Evolutionary conservation across 106 monocot genomes (phyloP), one percentile per base, ranked within the genome.

Genomic region (Cymbidium sinense): DNA sequence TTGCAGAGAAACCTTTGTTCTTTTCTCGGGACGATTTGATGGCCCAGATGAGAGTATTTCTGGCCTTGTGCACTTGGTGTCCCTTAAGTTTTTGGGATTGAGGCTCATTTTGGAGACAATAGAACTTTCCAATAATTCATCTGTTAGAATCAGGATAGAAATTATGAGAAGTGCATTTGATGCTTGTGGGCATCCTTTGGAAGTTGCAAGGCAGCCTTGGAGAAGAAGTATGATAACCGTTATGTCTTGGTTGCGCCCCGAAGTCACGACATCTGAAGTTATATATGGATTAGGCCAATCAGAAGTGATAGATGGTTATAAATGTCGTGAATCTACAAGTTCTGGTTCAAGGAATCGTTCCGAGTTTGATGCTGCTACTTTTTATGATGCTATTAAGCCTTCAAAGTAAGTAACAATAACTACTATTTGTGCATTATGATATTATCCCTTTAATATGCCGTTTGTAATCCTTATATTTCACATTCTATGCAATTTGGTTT

Each of bases 331-430:
- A 76, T 55, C 76, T 73, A 76, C 1, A 58, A 82, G 25, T 67
- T 70, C 23, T 41, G 73, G 62, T 77, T 84, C 74, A 44, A 86
- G 64, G 50, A 85, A 81, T 28, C 79, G 88, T 78, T 44, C 81
- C 76, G 84, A 64, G 61, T 94, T 98, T 83, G 83, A 98, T 82
- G 79, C 80, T 70, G 72, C 83, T 82, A 70, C 69, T 19, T 94
- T 98, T 81, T 98, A 90, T 83, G 98, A 98, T 71, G 91, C 94
- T 51, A 90, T 98, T 65, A 98, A 89, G 71, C 98, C 92, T 72
- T 94, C 98, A 70, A 92, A 83, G 98, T 98, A 70, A 81, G 89
- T 84, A 35, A 72, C 12, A 72, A 47, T 18, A 36, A 20, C 71
- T 39, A 30, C 20, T 72, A 47, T 47, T 47, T 47, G 47, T 47